Evolutionary conservation across 768 basidiomycete species (phyloP).

Genomic region (Boletus speciosus): DNA sequence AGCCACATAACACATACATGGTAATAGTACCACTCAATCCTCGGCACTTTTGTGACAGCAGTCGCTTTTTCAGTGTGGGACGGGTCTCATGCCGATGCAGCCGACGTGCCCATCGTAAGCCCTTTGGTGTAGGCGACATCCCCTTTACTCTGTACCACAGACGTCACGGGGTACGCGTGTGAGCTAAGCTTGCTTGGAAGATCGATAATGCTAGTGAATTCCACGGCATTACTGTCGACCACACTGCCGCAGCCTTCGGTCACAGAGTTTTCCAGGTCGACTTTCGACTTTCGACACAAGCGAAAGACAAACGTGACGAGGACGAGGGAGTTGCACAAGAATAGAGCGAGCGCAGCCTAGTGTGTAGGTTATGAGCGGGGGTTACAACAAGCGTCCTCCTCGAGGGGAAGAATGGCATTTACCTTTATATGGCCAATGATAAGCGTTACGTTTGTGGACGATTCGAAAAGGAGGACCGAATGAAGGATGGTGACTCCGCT

Average conservation of each 20-base stretch:
- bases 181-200: constrained; percentile 16
- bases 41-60: not conserved
- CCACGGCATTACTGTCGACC: not conserved
- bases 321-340: constrained; percentile 22
- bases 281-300: not conserved
- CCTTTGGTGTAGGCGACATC: not conserved
- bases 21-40: not conserved
- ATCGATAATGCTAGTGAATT: constrained; percentile 20
- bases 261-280: not conserved
- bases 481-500: constrained; percentile 20
- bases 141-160: not conserved
- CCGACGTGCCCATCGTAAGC: not conserved
- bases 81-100: not conserved
- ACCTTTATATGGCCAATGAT: constrained; percentile 27
- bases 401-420: not conserved
- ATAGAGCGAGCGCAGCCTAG: constrained; percentile 19
- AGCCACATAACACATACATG: not conserved
- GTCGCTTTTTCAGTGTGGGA: not conserved
- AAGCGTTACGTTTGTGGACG: not conserved
- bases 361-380: not conserved
- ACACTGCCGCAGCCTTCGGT: not conserved
- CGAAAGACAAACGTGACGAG: constrained; percentile 19
- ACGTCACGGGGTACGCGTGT: not conserved
- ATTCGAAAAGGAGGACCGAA: constrained; percentile 19
- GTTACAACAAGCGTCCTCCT: not conserved